Evolutionary conservation across 768 basidiomycete genomes (phyloP).

Genomic region (Pulveroboletus ravenelii): DNA sequence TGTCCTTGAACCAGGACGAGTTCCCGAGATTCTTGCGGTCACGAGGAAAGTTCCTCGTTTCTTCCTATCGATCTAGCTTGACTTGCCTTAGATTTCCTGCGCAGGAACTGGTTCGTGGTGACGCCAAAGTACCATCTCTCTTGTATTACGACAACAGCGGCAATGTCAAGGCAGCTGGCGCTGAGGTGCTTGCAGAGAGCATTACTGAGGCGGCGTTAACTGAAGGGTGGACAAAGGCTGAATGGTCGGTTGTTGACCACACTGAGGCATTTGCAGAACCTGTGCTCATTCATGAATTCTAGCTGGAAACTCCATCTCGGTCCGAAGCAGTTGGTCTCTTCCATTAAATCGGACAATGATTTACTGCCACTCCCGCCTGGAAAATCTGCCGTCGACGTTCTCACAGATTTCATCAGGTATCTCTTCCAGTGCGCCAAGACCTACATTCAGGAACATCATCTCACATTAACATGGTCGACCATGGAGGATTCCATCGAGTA

Average conservation of each 20-base stretch:
- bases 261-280: background rate
- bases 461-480: constrained; percentile 13
- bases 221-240: background rate
- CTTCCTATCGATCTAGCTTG: background rate
- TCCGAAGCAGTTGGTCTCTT: constrained; percentile 3
- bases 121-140: constrained; percentile 42
- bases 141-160: constrained; percentile 38
- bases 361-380: background rate
- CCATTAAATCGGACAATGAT: background rate
- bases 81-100: constrained; percentile 33
- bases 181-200: background rate
- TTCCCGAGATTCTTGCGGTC: constrained; percentile 1
- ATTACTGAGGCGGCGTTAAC: background rate
- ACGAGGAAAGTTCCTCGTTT: background rate
- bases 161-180: constrained; percentile 23
- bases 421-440: constrained; percentile 8
- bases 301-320: constrained; percentile 4
- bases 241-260: background rate
- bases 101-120: constrained; percentile 21
- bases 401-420: background rate
- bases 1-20: constrained; percentile 1
- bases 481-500: constrained; percentile 12
- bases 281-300: background rate
- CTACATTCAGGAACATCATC: constrained; percentile 13
- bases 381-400: background rate